These are phyloP conservation scores for Cicer cuneatum DNA, from an alignment of 306 rosid genomes.

Conservation along the genomic window DNA sequence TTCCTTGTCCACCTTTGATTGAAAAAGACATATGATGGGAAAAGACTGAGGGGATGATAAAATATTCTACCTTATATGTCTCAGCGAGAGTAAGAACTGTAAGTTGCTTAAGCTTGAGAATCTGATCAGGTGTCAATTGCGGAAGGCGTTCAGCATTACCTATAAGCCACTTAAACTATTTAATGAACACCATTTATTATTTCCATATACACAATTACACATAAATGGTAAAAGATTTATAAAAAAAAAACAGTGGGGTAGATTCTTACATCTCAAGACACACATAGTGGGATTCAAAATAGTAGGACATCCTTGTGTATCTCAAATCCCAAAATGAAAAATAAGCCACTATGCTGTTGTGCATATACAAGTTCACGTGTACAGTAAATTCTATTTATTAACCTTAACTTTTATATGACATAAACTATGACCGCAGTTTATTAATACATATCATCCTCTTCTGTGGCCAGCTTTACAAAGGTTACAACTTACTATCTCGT, in stretches of 20 bases:
- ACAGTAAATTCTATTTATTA: background rate
- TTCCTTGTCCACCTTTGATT: background rate
- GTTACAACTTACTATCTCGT: slow-evolving; percentile 12
- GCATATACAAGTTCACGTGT: background rate
- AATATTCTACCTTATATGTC: slow-evolving; percentile 69
- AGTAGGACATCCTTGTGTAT: background rate
- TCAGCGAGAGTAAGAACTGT: slow-evolving; percentile 98
- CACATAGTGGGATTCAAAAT: background rate
- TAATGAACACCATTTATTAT: slow-evolving; percentile 15
- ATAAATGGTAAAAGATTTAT: background rate
- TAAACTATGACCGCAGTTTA: background rate
- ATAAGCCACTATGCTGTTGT: background rate
- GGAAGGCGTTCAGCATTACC: slow-evolving; percentile 71
- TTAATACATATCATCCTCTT: background rate
- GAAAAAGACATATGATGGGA: background rate
- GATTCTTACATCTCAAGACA: background rate
- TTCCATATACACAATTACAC: background rate
- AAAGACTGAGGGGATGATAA: background rate
- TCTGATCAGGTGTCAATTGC: slow-evolving; percentile 75
- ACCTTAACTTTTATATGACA: background rate
- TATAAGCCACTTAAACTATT: slow-evolving; percentile 38
- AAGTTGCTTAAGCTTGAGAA: slow-evolving; percentile 88
- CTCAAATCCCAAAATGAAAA: slow-evolving; percentile 8
- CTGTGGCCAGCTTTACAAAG: background rate
- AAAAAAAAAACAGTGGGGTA: background rate